Base-by-base conservation (phyloP, 495 filamentous ascomycete genomes). In the Clohesyomyces aquaticus region DNA sequence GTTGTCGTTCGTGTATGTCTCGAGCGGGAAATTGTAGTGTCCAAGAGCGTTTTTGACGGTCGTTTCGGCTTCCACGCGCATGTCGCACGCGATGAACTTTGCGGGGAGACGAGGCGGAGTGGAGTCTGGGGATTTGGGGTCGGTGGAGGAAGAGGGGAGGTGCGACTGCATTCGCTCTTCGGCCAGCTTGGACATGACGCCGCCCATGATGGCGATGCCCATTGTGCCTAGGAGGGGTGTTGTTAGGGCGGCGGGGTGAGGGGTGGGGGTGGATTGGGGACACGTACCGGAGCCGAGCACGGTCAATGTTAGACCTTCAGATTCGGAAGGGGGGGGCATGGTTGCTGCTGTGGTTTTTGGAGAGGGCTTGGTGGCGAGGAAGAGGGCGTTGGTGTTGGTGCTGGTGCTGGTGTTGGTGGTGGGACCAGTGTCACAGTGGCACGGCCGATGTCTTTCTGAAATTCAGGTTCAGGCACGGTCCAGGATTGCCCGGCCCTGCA, bases 161-260 rank as follows among this genome's bases (percentile, higher is more conserved):
- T 68, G 29, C 67, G 67, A 29, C 73, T 73, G 19, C 61, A 73
- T 38, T 63, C 65, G 79, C 66, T 66, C 49, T 41, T 81, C 76
- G 43, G 77, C 68, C 32, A 93, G 78, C 16, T 88, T 87, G 55
- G 81, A 73, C 51, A 93, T 84, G 67, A 95, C 90, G 48, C 91
- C 91, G 4, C 86, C 89, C 50, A 94, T 83, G 66, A 95, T 91
- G 35, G 91, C 88, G 46, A 90, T 88, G 48, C 91, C 91, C 83
- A 95, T 87, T 21, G 89, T 93, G 54, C 91, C 90, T 78, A 25
- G 26, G 14, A 4, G 26, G 26, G 42, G 38, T 25, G 54, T 60
- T 52, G 47, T 55, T 32, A 43, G 59, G 28, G 53, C 41, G 53
- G 14, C 43, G 59, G 14, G 49, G 32, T 19, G 61, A 53, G 43